These are phyloP conservation scores for Ceratocystis ficicola DNA, from an alignment of 2,329 filamentous ascomycete genomes.

Conservation along the genomic window DNA sequence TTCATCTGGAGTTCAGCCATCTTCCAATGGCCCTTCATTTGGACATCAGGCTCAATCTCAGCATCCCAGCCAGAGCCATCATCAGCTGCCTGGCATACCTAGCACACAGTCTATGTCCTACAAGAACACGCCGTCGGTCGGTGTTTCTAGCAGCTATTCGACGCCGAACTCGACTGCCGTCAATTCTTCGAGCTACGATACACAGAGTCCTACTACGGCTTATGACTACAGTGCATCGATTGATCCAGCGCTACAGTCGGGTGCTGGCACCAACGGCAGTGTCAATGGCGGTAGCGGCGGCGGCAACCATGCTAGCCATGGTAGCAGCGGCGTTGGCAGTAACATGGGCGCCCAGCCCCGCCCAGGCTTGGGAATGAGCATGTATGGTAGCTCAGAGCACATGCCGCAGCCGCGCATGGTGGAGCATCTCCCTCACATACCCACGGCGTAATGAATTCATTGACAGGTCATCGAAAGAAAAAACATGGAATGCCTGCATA, in stretches of 20 bases:
- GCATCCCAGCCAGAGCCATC: not conserved
- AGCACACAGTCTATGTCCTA: slow-evolving; percentile 13
- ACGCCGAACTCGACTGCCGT: slow-evolving; percentile 20
- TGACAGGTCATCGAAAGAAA: slow-evolving; percentile 5
- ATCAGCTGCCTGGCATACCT: slow-evolving; percentile 18
- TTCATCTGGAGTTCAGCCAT: slow-evolving; percentile 10
- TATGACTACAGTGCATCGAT: slow-evolving; percentile 47
- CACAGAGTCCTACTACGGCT: slow-evolving; percentile 24
- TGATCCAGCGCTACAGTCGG: slow-evolving; percentile 48
- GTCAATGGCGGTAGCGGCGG: not conserved
- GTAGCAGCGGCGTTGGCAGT: not conserved
- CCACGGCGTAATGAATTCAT: slow-evolving; percentile 4
- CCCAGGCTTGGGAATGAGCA: not conserved
- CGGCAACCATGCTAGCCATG: not conserved
- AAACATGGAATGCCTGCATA: not conserved
- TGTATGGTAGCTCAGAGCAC: slow-evolving; percentile 12
- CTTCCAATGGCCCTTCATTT: not conserved
- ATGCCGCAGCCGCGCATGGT: slow-evolving; percentile 16
- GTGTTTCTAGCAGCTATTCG: slow-evolving; percentile 17
- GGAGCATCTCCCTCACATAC: slow-evolving; percentile 19
- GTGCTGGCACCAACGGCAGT: slow-evolving; percentile 2
- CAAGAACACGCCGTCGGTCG: slow-evolving; percentile 18
- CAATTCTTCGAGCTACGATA: slow-evolving; percentile 20
- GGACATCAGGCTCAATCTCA: slow-evolving; percentile 2
- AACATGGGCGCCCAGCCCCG: slow-evolving; percentile 6